Conservation (phyloP, 1,139 yeast genomes). For the Yueomyces sp. region DNA sequence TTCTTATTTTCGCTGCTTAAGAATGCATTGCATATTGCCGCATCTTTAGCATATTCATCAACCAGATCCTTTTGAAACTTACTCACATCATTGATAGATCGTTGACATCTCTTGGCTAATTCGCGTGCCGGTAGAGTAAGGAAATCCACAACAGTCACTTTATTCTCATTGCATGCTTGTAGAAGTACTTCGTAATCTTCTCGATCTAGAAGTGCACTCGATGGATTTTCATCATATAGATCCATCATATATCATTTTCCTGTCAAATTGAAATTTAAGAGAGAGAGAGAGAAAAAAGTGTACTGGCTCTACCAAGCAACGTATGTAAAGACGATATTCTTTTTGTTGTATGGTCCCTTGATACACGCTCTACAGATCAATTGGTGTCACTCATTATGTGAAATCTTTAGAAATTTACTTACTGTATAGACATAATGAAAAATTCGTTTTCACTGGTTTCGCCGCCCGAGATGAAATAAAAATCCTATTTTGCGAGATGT, state of each 20-base stretch:
- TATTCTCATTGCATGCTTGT: constrained; percentile 16
- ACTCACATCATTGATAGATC: constrained; percentile 37
- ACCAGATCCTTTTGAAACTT: constrained; percentile 28
- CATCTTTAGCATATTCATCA: constrained; percentile 14
- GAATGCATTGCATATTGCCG: background rate
- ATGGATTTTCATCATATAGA: constrained; percentile 27
- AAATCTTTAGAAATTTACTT: no score
- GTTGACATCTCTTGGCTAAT: constrained; percentile 33
- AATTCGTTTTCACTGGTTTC: no score
- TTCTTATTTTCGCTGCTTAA: background rate
- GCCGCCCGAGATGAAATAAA: no score
- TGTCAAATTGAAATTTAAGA: no score
- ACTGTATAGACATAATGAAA: no score
- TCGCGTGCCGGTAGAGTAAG: constrained; percentile 28
- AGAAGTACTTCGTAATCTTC: constrained; percentile 20
- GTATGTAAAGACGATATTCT: no score
- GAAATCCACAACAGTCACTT: constrained; percentile 31
- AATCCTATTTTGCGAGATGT: no score
- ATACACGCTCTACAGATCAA: no score
- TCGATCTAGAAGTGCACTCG: constrained; percentile 21
- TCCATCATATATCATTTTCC: constrained; percentile 19
- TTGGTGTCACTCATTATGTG: no score
- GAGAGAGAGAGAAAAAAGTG: no score
- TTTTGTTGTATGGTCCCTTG: no score
- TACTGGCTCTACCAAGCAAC: no score